A percentile compares a stretch with the other conserved stretches of the same genome.
Conservation (phyloP, 129 eudicot species). For the Chrysanthemum seticuspe region DNA sequence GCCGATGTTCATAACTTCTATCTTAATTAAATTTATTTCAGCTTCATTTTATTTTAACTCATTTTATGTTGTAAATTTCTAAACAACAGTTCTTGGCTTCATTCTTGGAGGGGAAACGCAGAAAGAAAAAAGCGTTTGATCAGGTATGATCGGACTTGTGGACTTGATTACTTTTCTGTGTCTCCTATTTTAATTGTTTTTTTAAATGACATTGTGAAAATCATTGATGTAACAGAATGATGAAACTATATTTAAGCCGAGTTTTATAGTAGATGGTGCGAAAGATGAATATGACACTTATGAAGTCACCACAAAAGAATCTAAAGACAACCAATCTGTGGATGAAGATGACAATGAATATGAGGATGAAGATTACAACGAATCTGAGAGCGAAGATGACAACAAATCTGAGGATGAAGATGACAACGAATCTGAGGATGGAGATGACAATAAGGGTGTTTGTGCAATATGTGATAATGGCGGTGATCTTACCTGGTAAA, state of each 20-base stretch:
- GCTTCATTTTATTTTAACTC: neutral
- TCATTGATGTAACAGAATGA: slow-evolving; percentile 31
- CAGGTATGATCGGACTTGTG: slow-evolving; percentile 37
- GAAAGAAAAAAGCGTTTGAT: slow-evolving; percentile 32
- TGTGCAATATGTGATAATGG: slow-evolving; percentile 84
- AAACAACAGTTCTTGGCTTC: slow-evolving; percentile 46
- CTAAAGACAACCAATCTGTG: slow-evolving; percentile 36
- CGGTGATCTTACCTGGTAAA: slow-evolving; percentile 47
- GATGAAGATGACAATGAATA: slow-evolving; percentile 18
- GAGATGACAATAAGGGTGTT: slow-evolving; percentile 24
- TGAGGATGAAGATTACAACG: slow-evolving; percentile 13
- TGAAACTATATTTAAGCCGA: slow-evolving; percentile 22
- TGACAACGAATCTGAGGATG: slow-evolving; percentile 35
- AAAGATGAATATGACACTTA: slow-evolving; percentile 35
- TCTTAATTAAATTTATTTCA: neutral
- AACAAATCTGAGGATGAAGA: slow-evolving; percentile 39
- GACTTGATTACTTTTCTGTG: neutral
- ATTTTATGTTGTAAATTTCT: neutral
- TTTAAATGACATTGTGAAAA: slow-evolving; percentile 2
- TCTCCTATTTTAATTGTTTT: neutral
- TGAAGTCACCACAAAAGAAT: slow-evolving; percentile 13
- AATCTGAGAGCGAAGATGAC: slow-evolving; percentile 40
- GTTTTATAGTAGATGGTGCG: slow-evolving; percentile 44
- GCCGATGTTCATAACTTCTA: neutral
- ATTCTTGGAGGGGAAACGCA: slow-evolving; percentile 43